Evolutionary conservation across 768 basidiomycete species (phyloP).

Genomic region (Tylopilus plumbeoviolaceoides): DNA sequence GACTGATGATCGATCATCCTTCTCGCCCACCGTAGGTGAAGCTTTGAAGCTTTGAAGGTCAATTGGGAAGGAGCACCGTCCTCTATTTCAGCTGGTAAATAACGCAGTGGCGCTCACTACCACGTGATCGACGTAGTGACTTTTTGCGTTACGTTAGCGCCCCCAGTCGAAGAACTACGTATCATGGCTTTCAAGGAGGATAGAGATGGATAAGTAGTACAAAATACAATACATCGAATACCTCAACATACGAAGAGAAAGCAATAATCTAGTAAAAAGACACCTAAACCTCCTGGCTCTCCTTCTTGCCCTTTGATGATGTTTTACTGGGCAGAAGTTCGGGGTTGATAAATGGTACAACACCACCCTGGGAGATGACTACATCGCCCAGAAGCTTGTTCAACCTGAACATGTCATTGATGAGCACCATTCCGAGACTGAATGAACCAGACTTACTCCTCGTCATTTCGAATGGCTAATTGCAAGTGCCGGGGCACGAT

Average conservation of each 20-base stretch:
- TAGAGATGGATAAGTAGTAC: constrained; percentile 27
- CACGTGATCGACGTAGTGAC: too few relatives aligned
- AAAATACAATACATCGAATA: constrained; percentile 32
- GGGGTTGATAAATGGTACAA: constrained; percentile 48
- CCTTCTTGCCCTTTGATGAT: constrained; percentile 31
- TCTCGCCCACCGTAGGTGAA: too few relatives aligned
- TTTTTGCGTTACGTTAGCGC: too few relatives aligned
- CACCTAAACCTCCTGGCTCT: constrained; percentile 30
- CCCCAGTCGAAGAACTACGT: too few relatives aligned
- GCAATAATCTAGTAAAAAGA: constrained; percentile 8
- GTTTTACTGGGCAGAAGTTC: constrained; percentile 34
- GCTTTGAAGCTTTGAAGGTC: too few relatives aligned
- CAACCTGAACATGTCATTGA: constrained; percentile 21
- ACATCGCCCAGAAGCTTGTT: constrained; percentile 42
- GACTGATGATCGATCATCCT: too few relatives aligned
- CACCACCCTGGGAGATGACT: constrained; percentile 63
- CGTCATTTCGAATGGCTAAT: constrained; percentile 62
- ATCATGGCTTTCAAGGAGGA: too few relatives aligned
- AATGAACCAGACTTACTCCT: constrained; percentile 33
- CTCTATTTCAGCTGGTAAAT: too few relatives aligned
- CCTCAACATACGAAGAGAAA: constrained; percentile 1
- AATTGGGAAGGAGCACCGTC: too few relatives aligned
- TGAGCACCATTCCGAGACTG: background rate
- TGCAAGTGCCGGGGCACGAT: constrained; percentile 64
- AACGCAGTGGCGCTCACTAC: too few relatives aligned